Conservation (phyloP, 2,329 filamentous ascomycete genomes). For the Diaporthe eres region DNA sequence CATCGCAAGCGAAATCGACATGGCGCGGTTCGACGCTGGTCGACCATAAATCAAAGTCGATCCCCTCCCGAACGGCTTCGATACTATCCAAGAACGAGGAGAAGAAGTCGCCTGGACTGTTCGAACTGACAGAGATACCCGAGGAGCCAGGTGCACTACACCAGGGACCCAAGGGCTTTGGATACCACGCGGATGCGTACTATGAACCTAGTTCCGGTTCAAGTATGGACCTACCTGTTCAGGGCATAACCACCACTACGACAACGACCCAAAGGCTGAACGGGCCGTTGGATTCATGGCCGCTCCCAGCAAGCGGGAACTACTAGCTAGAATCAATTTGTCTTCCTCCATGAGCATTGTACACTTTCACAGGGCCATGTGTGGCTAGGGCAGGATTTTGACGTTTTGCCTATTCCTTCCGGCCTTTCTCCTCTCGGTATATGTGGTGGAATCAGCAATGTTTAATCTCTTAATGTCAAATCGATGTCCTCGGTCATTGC, state of each 20-base stretch:
- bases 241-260: conserved; percentile 24
- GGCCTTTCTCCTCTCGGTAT: neutral
- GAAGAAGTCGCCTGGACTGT: conserved; percentile 30
- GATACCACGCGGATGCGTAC: conserved; percentile 37
- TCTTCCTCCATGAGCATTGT: neutral
- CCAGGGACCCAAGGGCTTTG: neutral
- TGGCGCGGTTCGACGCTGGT: conserved; percentile 40
- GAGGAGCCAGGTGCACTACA: conserved; percentile 26
- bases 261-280: conserved; percentile 25
- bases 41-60: conserved; percentile 23
- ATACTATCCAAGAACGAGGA: conserved; percentile 39
- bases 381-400: too few relatives aligned
- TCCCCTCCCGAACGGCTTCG: conserved; percentile 16
- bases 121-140: conserved; percentile 37
- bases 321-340: neutral
- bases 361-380: neutral
- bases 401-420: too few relatives aligned
- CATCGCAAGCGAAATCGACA: conserved; percentile 26
- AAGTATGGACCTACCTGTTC: conserved; percentile 20
- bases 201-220: conserved; percentile 24
- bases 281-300: conserved; percentile 28
- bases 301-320: neutral
- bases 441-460: neutral
- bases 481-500: neutral
- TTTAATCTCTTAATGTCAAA: neutral